Base-by-base conservation (phyloP, 371 early-diverging fungal genomes). In the Mortierella sp. region DNA sequence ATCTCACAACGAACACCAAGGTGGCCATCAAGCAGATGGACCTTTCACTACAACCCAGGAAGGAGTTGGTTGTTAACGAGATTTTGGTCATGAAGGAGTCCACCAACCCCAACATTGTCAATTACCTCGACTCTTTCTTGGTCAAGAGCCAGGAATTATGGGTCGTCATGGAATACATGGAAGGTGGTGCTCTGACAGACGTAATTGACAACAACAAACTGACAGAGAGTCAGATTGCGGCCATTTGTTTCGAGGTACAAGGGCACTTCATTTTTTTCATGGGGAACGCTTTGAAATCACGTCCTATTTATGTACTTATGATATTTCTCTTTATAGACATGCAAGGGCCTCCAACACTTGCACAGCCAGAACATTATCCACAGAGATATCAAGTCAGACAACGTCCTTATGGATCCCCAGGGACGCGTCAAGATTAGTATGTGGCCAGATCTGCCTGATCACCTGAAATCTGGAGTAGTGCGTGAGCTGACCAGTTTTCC, bases 81-180 rank as follows among this genome's bases (percentile, higher is more conserved):
- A 96, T 98, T 61, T 68, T 92, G 49, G 93, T 97, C 47, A 96
- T 98, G 97, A 94, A 93, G 80, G 96, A 95, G 80, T 90, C 92
- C 14, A 91, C 90, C 54, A 97, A 98, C 82, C 89, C 92, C 49
- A 98, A 97, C 81, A 95, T 98, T 83, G 96, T 98, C 72, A 95
- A 95, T 81, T 97, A 89, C 78, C 82, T 96, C 31, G 97, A 97
- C 80, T 84, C 93, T 4, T 98, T 91, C 84, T 80, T 98, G 64
- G 87, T 95, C 49, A 87, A 86, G 61, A 83, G 82, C 53, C 81
- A 84, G 46, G 97, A 97, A 38, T 82, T 98, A 54, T 98, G 99
- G 99, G 96, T 98, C 9, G 91, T 98, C 26, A 96, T 98, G 96
- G 99, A 98, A 82, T 96, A 91, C 82, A 98, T 98, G 98, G 97